Conservation (phyloP, 352 stramenopile species). For the Globisporangium barbulae region DNA sequence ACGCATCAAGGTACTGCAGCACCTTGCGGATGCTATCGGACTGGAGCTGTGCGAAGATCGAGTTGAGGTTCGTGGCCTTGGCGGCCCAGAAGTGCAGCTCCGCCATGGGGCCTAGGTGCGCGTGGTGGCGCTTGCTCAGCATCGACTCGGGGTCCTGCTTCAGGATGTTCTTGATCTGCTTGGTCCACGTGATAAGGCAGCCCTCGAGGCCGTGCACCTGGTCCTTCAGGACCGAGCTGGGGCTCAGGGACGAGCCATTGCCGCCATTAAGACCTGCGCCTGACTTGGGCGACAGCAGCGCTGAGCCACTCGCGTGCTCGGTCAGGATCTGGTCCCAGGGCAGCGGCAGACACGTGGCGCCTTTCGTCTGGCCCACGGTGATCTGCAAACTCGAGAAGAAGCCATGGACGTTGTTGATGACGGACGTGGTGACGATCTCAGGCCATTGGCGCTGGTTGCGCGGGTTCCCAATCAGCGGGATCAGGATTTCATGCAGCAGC, state of each 20-base stretch:
- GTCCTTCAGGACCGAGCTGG: slow-evolving; percentile 52
- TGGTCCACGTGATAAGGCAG: slow-evolving; percentile 92
- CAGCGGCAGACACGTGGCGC: slow-evolving; percentile 79
- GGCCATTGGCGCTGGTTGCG: slow-evolving; percentile 79
- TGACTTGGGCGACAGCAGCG: slow-evolving; percentile 12
- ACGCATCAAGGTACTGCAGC: slow-evolving; percentile 84
- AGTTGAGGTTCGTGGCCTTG: slow-evolving; percentile 87
- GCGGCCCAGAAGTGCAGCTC: slow-evolving; percentile 88
- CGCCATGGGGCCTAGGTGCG: slow-evolving; percentile 77
- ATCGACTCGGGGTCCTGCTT: slow-evolving; percentile 85
- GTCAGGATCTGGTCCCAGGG: slow-evolving; percentile 75
- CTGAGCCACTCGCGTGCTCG: slow-evolving; percentile 35
- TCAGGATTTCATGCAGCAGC: slow-evolving; percentile 73
- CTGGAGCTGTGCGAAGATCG: slow-evolving; percentile 90
- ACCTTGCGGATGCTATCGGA: slow-evolving; percentile 83
- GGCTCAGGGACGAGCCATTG: slow-evolving; percentile 8
- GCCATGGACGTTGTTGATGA: slow-evolving; percentile 72
- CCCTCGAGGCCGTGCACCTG: slow-evolving; percentile 86
- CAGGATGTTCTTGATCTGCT: slow-evolving; percentile 93
- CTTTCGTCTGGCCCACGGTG: slow-evolving; percentile 81
- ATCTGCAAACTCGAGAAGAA: slow-evolving; percentile 89
- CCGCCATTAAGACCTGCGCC: not conserved
- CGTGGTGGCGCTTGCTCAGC: slow-evolving; percentile 49
- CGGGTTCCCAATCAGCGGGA: slow-evolving; percentile 71
- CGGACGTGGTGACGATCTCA: slow-evolving; percentile 76